Evolutionary conservation across 139 green algal species (phyloP).

Genomic region (Yamagishiella unicocca): DNA sequence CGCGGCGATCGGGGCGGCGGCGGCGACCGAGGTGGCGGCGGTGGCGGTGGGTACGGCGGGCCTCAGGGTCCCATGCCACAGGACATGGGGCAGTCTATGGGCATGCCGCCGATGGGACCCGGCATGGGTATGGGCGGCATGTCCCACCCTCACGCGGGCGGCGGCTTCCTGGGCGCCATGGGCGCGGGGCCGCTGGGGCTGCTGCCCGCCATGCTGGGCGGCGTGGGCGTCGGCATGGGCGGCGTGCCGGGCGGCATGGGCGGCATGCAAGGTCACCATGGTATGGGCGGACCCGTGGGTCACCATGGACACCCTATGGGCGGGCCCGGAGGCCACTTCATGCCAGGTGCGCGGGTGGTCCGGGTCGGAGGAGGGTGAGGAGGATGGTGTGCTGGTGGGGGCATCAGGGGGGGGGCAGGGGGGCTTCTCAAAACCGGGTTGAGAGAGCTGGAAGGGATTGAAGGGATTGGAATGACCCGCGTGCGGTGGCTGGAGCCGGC

Average conservation of each 20-base stretch:
- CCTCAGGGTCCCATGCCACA: neutral
- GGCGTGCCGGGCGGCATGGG: conserved; percentile 8
- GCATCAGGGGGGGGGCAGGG: too few species aligned
- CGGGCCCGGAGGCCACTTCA: conserved; percentile 21
- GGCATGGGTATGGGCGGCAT: conserved; percentile 16
- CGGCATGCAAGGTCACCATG: neutral
- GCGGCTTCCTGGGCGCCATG: conserved; percentile 12
- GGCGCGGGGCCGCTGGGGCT: neutral
- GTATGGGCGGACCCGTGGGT: conserved; percentile 26
- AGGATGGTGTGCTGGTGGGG: too few species aligned
- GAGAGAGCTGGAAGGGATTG: too few species aligned
- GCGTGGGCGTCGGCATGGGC: conserved; percentile 22
- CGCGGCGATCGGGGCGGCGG: conserved; percentile 3
- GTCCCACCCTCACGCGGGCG: neutral
- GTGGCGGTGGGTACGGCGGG: neutral
- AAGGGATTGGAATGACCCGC: too few species aligned
- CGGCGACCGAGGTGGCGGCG: neutral
- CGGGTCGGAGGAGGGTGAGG: too few species aligned
- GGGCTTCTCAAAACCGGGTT: too few species aligned
- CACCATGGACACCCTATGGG: conserved; percentile 17
- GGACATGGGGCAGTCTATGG: conserved; percentile 11
- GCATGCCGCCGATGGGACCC: conserved; percentile 18
- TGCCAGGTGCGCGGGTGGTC: conserved; percentile 13
- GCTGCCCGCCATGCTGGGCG: neutral
- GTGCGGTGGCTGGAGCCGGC: too few species aligned